A percentile compares a stretch with the other conserved stretches of the same genome.
Evolutionary conservation across 1,284 basidiomycete species (phyloP).

Genomic region (Pseudozyma tsukubaensis): DNA sequence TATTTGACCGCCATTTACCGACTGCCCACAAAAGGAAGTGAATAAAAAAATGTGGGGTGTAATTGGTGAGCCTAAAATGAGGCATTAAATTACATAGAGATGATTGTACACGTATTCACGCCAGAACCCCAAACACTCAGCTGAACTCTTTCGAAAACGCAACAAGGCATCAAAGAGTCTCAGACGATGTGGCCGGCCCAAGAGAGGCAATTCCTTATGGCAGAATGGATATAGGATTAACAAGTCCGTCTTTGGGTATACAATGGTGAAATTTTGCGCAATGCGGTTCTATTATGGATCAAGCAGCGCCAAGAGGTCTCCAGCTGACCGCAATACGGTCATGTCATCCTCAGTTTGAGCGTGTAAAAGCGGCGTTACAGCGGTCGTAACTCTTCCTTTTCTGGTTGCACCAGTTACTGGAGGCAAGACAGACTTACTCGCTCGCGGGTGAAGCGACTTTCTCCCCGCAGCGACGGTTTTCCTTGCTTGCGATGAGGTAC

Average conservation of each 20-base stretch:
- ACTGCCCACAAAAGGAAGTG: neutral
- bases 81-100: too few species aligned
- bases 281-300: constrained; percentile 6
- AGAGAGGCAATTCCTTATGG: too few species aligned
- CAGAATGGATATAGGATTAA: too few species aligned
- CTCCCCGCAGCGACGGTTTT: constrained; percentile 3
- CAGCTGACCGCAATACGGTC: constrained; percentile 3
- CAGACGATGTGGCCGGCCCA: too few species aligned
- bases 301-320: constrained; percentile 11
- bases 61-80: too few species aligned
- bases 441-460: constrained; percentile 19
- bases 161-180: too few species aligned
- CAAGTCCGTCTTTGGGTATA: neutral
- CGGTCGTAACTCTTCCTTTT: constrained; percentile 19
- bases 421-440: constrained; percentile 15
- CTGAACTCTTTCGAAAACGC: too few species aligned
- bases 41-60: neutral
- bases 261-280: neutral
- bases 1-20: neutral
- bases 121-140: too few species aligned
- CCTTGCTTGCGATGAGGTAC: neutral
- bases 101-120: too few species aligned
- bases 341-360: neutral
- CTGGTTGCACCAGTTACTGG: constrained; percentile 1
- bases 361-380: constrained; percentile 8